Conservation (phyloP, 441 rosid species). For the Capsella rubella region DNA sequence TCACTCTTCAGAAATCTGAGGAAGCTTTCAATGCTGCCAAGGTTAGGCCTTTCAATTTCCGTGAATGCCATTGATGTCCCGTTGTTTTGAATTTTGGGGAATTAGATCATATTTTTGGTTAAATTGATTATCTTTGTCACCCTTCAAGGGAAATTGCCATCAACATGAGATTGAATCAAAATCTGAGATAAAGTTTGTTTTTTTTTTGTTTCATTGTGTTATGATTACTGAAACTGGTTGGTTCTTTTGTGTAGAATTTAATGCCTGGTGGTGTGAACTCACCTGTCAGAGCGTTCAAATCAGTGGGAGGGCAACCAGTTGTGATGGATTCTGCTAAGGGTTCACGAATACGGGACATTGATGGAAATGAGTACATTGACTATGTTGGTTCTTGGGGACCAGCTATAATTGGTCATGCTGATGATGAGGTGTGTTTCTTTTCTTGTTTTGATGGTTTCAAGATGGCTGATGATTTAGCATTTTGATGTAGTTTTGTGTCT, state of each 20-base stretch:
- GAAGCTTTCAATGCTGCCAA: slow-evolving; percentile 25
- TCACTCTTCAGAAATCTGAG: slow-evolving; percentile 22
- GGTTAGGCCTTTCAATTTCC: background rate
- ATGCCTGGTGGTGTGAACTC: slow-evolving; percentile 24
- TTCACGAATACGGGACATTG: background rate
- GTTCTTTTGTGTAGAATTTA: background rate
- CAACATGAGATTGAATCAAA: background rate
- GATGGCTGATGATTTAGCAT: background rate
- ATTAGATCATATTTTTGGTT: background rate
- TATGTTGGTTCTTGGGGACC: slow-evolving; percentile 95
- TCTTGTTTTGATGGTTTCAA: background rate
- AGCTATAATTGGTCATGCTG: slow-evolving; percentile 87
- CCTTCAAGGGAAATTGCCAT: background rate
- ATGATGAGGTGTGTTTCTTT: slow-evolving; percentile 43
- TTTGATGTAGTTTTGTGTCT: background rate
- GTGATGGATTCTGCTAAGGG: slow-evolving; percentile 10
- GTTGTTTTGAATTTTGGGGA: background rate
- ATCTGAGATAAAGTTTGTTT: background rate
- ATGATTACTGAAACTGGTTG: background rate
- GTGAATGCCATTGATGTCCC: background rate
- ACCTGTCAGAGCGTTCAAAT: slow-evolving; percentile 16
- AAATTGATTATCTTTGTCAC: background rate
- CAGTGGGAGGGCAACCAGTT: slow-evolving; percentile 11
- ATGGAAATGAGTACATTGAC: slow-evolving; percentile 45
- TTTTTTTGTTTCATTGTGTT: background rate